Base-by-base conservation (phyloP, 2,329 filamentous ascomycete species). In the Ophiocordyceps polyrhachis-furcata region DNA sequence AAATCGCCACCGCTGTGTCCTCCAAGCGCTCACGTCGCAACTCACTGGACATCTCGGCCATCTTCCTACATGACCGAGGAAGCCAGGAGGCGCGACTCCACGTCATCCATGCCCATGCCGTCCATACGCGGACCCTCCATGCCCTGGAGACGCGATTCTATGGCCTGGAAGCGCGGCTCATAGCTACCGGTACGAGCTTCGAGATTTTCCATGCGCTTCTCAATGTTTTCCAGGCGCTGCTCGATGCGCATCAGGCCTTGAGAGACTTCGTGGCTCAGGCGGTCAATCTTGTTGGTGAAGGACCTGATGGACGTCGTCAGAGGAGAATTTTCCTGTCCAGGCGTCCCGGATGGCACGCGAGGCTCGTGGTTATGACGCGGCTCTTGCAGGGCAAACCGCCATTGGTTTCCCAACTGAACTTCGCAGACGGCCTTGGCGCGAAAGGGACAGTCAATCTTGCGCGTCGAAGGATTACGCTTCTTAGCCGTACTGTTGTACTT, bases 401-500 rank as follows among this genome's bases (percentile, higher is more conserved):
- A 78, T 57, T 76, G 73, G 49, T 77, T 75, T 40, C 69, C 69
- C 12, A 78, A 62, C 55, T 76, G 73, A 7, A 78, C 74, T 54
- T 78, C 74, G 49, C 74, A 78, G 20, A 78, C 74, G 21, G 74
- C 74, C 61, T 78, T 78, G 45, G 74, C 74, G 44, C 73, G 70
- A 62, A 74, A 78, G 12, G 74, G 74, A 46, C 74, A 78, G 56
- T 78, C 74, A 45, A 78, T 72, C 59, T 78, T 78, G 55, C 74
- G 72, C 40, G 74, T 78, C 45, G 71, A 76, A 1, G 74, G 74
- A 51, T 75, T 77, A 46, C 74, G 70, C 62, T 77, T 78, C 65
- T 77, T 77, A 8, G 74, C 74, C 1, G 74, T 78, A 58, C 73
- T 77, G 61, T 65, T 75, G 60, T 78, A 78, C 59, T 77, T 78